Evolutionary conservation across 768 basidiomycete genomes (phyloP).

Genomic region (Phylloporus arenicola): DNA sequence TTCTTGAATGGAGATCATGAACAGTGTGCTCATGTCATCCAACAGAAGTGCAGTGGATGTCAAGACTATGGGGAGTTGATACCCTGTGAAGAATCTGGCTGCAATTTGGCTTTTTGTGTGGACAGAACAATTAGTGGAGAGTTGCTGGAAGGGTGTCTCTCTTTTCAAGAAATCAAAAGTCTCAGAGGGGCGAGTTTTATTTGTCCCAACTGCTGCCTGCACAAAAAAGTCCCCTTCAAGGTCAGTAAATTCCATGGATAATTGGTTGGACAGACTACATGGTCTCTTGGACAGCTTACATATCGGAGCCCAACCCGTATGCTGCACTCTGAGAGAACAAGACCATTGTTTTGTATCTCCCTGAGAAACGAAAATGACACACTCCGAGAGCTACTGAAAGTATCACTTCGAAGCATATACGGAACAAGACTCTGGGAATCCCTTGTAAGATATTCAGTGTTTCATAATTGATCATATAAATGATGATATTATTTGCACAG

Average conservation of each 20-base stretch:
- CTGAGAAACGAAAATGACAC: not conserved
- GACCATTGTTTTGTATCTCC: not conserved
- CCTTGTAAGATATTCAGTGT: too few relatives aligned
- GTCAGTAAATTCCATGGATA: not conserved
- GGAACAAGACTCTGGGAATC: not conserved
- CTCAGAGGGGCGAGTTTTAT: not conserved
- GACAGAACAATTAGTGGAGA: not conserved
- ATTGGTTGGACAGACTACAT: too few relatives aligned
- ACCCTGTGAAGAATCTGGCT: not conserved
- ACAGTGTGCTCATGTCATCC: too few relatives aligned
- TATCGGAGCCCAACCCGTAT: too few relatives aligned
- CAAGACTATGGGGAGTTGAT: not conserved
- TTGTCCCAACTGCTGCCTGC: not conserved
- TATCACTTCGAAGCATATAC: not conserved
- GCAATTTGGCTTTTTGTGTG: not conserved
- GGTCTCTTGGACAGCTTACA: too few relatives aligned
- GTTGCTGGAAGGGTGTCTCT: not conserved
- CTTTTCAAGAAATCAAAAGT: not conserved
- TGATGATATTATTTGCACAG: too few relatives aligned
- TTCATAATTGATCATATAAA: too few relatives aligned
- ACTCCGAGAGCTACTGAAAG: not conserved
- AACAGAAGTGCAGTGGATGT: not conserved
- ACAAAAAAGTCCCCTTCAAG: not conserved
- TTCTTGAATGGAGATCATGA: too few relatives aligned
- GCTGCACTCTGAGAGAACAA: not conserved